Base-by-base conservation (phyloP, 2,329 filamentous ascomycete genomes). In the Beauveria asiatica region DNA sequence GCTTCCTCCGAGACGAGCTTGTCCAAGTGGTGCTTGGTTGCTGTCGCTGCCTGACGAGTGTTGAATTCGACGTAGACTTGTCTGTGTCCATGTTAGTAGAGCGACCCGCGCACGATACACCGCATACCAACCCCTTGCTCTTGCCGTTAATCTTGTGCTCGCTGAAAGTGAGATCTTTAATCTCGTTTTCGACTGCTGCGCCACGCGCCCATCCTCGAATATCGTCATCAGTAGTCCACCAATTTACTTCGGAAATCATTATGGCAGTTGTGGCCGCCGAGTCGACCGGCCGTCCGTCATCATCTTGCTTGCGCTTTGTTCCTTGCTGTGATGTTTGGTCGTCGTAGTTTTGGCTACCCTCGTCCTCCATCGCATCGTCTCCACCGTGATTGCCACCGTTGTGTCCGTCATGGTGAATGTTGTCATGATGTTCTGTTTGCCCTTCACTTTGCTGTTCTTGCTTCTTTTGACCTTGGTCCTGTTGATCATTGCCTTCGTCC, bases 101-200 rank as follows among this genome's bases (percentile, higher is more conserved):
- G n/a, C 51, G 5, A 19, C 16, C 11, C 10, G 23, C 1, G 27
- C 19, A n/a, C 9, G 1, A 25, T 25, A 23, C 11, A 52, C 21
- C 10, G 3, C 16, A 17, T 21, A 74, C 85, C 64, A 80, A 96
- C 92, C 94, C 93, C 78, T 97, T 97, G 75, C 91, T 96, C 77
- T 99, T 99, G 67, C 94, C 94, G 67, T 99, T 99, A 52, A 97
- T 92, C 72, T 99, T 99, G 75, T 97, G 94, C 73, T 99, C 94
- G 68, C 91, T 97, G 73, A 97, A 99, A 0, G 92, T 96, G 56
- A 99, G 85, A 63, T 97, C 94, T 68, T 90, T 92, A 19, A 97
- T 77, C 68, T 96, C 90, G 50, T 87, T 82, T 72, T 97, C 94
- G 66, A 85, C 90, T 2, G 83, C 83, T n/a, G 88, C 90, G 65